Conservation (phyloP, 2,329 filamentous ascomycete genomes). For the Paraphoma sp. region DNA sequence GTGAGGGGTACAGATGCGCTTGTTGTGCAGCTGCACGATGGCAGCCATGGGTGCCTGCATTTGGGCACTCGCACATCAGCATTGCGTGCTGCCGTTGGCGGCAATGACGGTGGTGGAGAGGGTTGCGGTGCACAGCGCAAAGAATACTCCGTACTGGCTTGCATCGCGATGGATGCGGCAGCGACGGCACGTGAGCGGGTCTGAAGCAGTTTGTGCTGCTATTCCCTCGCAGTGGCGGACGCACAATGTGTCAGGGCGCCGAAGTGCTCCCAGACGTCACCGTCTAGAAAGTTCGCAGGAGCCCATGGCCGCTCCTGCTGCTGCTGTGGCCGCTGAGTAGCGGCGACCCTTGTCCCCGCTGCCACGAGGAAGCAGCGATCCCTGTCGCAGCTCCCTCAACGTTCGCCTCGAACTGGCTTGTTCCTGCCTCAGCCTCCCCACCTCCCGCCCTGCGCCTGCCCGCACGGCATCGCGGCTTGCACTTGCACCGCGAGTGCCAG, state of each 20-base stretch:
- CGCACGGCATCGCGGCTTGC: no score
- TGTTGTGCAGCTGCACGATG: background rate
- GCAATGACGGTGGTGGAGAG: background rate
- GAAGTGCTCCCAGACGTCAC: background rate
- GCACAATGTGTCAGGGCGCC: background rate
- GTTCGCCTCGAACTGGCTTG: background rate
- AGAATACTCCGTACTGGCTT: background rate
- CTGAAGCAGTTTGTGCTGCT: background rate
- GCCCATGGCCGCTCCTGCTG: background rate
- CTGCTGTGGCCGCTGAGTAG: background rate
- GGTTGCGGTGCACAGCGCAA: background rate
- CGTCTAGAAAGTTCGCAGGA: background rate
- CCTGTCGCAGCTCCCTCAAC: background rate
- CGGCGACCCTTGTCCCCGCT: background rate
- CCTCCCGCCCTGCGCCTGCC: background rate
- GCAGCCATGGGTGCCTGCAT: background rate
- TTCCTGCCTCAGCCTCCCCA: slow-evolving; percentile 1
- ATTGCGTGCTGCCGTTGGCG: background rate
- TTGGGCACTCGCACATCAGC: background rate
- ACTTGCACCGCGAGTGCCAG: no score
- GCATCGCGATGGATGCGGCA: background rate
- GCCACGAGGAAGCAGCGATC: background rate
- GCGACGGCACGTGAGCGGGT: background rate
- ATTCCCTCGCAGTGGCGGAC: background rate
- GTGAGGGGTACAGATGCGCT: slow-evolving; percentile 1